phyloP scores from a whole-genome alignment of 2,329 filamentous ascomycete species.

The Diaporthe batatas region DNA sequence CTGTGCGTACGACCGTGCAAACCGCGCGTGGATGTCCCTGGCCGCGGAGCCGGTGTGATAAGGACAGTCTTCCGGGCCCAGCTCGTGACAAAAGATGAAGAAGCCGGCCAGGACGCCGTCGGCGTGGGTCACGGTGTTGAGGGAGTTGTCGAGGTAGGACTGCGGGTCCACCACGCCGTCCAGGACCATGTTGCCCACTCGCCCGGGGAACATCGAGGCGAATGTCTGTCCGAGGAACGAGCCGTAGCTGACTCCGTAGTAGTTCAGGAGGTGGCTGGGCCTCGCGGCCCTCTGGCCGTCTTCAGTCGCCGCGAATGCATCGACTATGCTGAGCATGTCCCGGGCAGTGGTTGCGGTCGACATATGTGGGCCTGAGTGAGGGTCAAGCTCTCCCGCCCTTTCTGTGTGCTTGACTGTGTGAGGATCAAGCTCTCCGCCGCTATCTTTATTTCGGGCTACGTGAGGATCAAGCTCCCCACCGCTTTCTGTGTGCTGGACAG shows the following conservation, averaged over 20 bases:
- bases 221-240: slow-evolving; percentile 58
- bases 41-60: slow-evolving; percentile 52
- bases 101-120: slow-evolving; percentile 58
- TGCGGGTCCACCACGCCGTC: slow-evolving; percentile 61
- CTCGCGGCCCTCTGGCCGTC: slow-evolving; percentile 38
- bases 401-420: too few relatives aligned
- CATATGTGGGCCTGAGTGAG: slow-evolving; percentile 39
- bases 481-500: too few relatives aligned
- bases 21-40: slow-evolving; percentile 51
- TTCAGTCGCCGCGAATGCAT: slow-evolving; percentile 35
- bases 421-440: background rate
- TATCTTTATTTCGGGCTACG: too few relatives aligned
- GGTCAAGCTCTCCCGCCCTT: too few relatives aligned
- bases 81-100: slow-evolving; percentile 58
- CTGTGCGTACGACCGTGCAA: slow-evolving; percentile 42
- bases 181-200: slow-evolving; percentile 54
- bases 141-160: slow-evolving; percentile 52
- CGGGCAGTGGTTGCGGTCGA: slow-evolving; percentile 44
- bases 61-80: slow-evolving; percentile 55
- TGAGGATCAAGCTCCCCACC: too few relatives aligned
- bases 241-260: slow-evolving; percentile 63
- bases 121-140: slow-evolving; percentile 56
- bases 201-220: slow-evolving; percentile 55
- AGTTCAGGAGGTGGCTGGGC: slow-evolving; percentile 50
- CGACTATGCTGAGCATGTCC: slow-evolving; percentile 46